Percentiles rank a stretch among this genome's conserved stretches.
Conservation (phyloP, 805 yeast species). For the Hanseniaspora thailandica region DNA sequence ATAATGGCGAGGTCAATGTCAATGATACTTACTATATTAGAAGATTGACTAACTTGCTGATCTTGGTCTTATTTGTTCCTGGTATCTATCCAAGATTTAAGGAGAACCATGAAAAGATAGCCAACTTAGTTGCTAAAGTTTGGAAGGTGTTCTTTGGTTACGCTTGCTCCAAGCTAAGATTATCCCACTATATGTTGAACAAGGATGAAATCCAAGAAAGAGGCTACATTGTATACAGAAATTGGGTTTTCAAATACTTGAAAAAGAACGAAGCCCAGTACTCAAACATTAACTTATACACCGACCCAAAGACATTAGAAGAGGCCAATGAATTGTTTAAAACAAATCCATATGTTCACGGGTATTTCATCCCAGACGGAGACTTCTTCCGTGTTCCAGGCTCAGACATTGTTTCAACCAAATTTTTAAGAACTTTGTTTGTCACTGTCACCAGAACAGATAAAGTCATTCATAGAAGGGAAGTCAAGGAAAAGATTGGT, state of each 20-base stretch:
- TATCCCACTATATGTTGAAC: conserved; percentile 72
- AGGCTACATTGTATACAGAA: conserved; percentile 53
- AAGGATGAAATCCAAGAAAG: conserved; percentile 53
- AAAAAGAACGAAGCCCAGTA: conserved; percentile 28
- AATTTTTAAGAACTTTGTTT: conserved; percentile 54
- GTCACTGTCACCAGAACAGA: conserved; percentile 76
- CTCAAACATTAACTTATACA: conserved; percentile 41
- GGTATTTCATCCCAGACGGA: conserved; percentile 73
- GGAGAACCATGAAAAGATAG: conserved; percentile 20
- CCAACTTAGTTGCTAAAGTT: conserved; percentile 35
- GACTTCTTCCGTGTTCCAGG: conserved; percentile 75
- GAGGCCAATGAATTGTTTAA: conserved; percentile 38
- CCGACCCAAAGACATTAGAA: conserved; percentile 41
- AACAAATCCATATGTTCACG: conserved; percentile 32
- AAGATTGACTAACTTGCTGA: conserved; percentile 12
- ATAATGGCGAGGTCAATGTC: not conserved
- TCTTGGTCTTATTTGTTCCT: conserved; percentile 3
- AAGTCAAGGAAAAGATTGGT: conserved; percentile 26
- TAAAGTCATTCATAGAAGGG: conserved; percentile 36
- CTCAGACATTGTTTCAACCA: conserved; percentile 60
- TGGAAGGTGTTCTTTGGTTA: conserved; percentile 54
- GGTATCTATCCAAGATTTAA: not conserved
- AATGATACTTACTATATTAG: conserved; percentile 17
- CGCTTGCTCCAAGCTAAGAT: conserved; percentile 46
- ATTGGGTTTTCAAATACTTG: conserved; percentile 34